A percentile compares a stretch with the other conserved stretches of the same genome.
Evolutionary conservation across 768 basidiomycete genomes (phyloP).

Genomic region (Glaciozyma antarctica): DNA sequence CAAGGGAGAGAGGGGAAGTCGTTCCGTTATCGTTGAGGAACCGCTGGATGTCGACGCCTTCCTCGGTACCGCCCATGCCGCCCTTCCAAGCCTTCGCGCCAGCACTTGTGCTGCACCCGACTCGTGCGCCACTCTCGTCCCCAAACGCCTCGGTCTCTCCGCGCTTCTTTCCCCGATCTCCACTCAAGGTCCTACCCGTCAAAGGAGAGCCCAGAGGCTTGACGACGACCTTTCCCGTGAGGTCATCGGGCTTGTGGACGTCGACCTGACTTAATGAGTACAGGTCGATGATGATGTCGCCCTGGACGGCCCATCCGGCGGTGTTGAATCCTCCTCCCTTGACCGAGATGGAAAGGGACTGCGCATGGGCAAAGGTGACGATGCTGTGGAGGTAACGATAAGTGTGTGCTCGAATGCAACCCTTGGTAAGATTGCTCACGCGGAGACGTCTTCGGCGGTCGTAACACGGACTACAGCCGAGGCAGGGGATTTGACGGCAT

Average conservation of each 20-base stretch:
- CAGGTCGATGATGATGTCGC: slow-evolving; percentile 76
- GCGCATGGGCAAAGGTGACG: slow-evolving; percentile 62
- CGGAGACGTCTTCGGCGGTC: neutral
- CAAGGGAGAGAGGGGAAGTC: too few species aligned
- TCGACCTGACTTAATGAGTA: slow-evolving; percentile 53
- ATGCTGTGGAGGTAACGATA: slow-evolving; percentile 43
- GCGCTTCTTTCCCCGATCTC: neutral
- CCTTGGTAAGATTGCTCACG: neutral
- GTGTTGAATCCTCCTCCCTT: slow-evolving; percentile 89
- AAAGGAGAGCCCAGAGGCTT: neutral
- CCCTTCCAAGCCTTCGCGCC: too few species aligned
- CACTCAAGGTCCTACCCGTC: too few species aligned
- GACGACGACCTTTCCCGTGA: neutral
- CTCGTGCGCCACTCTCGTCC: too few species aligned
- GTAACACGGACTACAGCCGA: neutral
- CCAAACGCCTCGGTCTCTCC: neutral
- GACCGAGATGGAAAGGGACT: slow-evolving; percentile 63
- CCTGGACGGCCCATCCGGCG: slow-evolving; percentile 77
- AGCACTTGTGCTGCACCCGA: too few species aligned
- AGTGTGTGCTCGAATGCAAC: neutral
- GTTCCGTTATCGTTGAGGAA: too few species aligned
- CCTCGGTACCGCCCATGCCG: too few species aligned
- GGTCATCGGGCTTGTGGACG: neutral
- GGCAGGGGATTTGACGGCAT: neutral
- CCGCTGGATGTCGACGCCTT: too few species aligned